Evolutionary conservation across 208 protist genomes (phyloP), one percentile per base, ranked within the genome.

Genomic region (Leishmania guyanensis): DNA sequence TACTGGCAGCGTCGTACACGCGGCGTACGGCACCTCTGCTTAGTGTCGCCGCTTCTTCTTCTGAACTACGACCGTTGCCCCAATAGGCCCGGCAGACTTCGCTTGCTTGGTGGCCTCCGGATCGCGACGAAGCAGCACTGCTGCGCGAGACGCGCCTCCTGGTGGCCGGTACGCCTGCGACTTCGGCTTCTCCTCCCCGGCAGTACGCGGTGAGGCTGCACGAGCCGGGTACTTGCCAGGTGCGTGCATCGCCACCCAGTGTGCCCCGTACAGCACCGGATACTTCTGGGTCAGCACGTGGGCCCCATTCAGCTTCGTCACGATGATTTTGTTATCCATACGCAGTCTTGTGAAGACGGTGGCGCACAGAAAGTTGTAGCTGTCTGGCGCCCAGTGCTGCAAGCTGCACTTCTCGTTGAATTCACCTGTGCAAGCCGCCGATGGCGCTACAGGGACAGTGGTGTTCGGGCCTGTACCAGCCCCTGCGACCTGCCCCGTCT

Each of bases 391-490:
- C 92, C 94, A 97, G 33, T 39, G 82, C 79, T 94, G 88, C 53
- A 95, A 88, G 84, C 92, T 96, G 85, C 92, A 94, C 88, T 97
- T 97, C 82, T 97, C 91, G 78, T 94, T 95, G 68, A 97, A 90
- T 74, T 91, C 88, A 39, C 94, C 94, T 2, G 85, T 91, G 82
- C 83, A 88, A 22, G 87, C 56, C 17, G 91, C 84, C 8, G 85
- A 33, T 5, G 82, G 78, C 8, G 51, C 75, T 33, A 75, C 58
- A 17, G 72, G 75, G 17, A 75, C 58, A 22, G 79, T 64, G 51
- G 74, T 66, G 66, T 39, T 71, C 29, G 54, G 43, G 20, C 26
- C 39, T 6, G 33, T 75, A 75, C 60, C 29, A 69, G n/a, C 22
- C 2, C 53, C 26, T 43, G 75, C 22, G 46, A 20, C 43, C 51